Base-by-base conservation (phyloP, 805 yeast genomes). In the Candida argentea region DNA sequence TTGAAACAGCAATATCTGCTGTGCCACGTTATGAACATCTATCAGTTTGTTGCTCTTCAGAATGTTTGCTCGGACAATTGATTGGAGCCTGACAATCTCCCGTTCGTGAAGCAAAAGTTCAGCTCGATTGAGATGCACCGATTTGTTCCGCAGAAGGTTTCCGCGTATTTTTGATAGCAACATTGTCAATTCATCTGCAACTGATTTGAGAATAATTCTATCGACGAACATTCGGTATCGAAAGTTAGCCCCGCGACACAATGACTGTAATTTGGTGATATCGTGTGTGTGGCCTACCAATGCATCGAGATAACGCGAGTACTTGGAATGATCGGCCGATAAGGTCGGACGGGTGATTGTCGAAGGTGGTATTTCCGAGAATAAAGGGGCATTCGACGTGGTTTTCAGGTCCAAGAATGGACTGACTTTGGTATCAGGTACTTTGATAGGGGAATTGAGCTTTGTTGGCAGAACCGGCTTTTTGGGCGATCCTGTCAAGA, bases 181-280 rank as follows among this genome's bases (percentile, higher is more conserved):
- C 6, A 44, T 47, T 3, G 65, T 49, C 14, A 78, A 39, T 38
- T 69, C 71, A 8, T 65, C 67, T 5, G 63, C 64, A 39, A 70
- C 72, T 1, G 81, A 67, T 33, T 65, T 69, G 16, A 81, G 45
- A 59, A 80, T 65, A 34, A 76, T 76, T 32, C 64, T 65, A 38
- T 70, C 69, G 20, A 81, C 78, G 47, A 73, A 75, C 56, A 76
- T 58, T 13, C 57, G 55, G 45, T 76, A 81, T 29, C 95, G 65
- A 31, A 70, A 56, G 22, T 73, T 59, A 0, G 82, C 74, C 12
- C 91, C 94, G 38, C 84, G 61, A 11, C 82, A 67, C 14, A 75
- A 52, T 0, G 91, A 71, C 48, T 86, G 95, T 11, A 86, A 55
- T 31, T 54, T 58, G 21, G 65, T 52, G 21, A 78, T 66, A 29